Evolutionary conservation across 179 eudicot species (phyloP), one percentile per base, ranked within the genome.

Genomic region (Spergularia azorica): DNA sequence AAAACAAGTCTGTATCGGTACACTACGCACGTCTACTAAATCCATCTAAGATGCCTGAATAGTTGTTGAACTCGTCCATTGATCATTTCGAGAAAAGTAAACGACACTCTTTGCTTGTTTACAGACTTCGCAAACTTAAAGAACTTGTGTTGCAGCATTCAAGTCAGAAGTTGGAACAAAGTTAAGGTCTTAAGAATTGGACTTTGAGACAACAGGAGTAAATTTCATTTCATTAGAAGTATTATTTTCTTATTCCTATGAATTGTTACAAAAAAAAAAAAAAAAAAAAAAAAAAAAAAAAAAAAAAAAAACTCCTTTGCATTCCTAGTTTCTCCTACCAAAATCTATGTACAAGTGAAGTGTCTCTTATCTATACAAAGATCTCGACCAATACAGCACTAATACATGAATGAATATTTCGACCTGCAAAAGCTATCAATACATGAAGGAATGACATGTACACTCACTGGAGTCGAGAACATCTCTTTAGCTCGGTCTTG

Each of bases 401-500:
- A 39, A 39, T 16, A 39, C 0, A 4, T 9, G 41, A 43, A 43
- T 7, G 48, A 43, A 52, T 4, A 57, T 3, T 73, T 56, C 50
- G 16, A 46, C 52, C 20, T 57, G 60, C 21, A 50, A 63, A 81
- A 79, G 52, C 2, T 64, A 41, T 73, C 38, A 66, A 75, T 78
- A 74, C 65, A 78, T 18, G 66, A 41, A 66, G 17, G 18, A 15
- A 38, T 66, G 18, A 59, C 70, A 65, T 78, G 59, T 81, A 72
- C 66, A 71, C 63, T 83, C 62, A 83, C 77, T 74, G 58, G 26
- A 64, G 20, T 9, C 70, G 87, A n/a, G 95, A 91, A 85, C 98
- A 91, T 83, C 90, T 90, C 87, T 84, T 91, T 15, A 90, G 89
- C 77, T 74, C 88, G 76, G 71, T n/a, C 58, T 77, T 86, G 72